Evolutionary conservation across 208 protist genomes (phyloP), one percentile per base, ranked within the genome.

Genomic region (Herpetomonas samuelpessoai): DNA sequence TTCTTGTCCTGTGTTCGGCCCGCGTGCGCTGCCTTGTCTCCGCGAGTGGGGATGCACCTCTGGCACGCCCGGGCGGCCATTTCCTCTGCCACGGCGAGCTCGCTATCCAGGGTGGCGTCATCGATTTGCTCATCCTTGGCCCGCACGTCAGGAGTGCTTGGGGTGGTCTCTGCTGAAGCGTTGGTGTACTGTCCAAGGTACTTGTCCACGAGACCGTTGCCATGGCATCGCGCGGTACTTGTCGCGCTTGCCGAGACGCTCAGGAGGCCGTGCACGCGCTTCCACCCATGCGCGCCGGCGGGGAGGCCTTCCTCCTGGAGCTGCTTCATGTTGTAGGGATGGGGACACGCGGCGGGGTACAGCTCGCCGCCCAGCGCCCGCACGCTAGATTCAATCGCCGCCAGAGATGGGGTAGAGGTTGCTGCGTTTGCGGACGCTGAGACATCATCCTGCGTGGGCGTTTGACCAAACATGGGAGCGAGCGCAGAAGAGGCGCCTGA

Each of bases 271-370:
- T 67, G 76, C 16, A 74, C 70, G 26, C 74, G 74, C 48, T 29
- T 64, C 74, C 74, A 80, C 22, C 74, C 74, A 61, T 80, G 74
- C 3, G 74, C 68, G 10, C 74, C 74, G 22, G 44, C 56, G 7
- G 74, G 68, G 19, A 80, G 35, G 35, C 74, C 74, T 2, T 49
- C 51, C 19, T 72, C 47, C 30, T 47, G 27, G 41, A 69, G 68
- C 7, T 57, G 44, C 29, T 57, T 55, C 44, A 80, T 25, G 39
- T 80, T 56, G 29, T 76, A 71, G 22, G 46, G 57, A 27, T 54
- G 58, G 51, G 35, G 35, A 41, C 14, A 6, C 9, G 6, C 35
- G 9, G 6, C 9, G 35, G 35, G 35, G 35, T 41, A 41, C 9
- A 41, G 35, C 35, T 41, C 35, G 35, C 35, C 35, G 35, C 14